Percentiles rank a stretch among this genome's conserved stretches.
phyloP scores from a whole-genome alignment of 352 stramenopile genomes.

The Peronospora belbahrii region DNA sequence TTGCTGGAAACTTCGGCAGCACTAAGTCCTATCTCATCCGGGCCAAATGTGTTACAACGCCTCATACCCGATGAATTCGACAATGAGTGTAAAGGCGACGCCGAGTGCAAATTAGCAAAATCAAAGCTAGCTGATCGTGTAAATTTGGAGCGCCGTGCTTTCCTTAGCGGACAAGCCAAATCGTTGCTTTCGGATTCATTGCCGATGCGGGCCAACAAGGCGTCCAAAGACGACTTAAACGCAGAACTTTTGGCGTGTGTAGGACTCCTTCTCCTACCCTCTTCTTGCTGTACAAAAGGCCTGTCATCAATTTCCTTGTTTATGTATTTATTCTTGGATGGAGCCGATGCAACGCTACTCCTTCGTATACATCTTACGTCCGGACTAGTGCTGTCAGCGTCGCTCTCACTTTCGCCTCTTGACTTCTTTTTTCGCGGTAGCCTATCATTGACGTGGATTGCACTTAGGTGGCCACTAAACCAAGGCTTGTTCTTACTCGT shows the following conservation, averaged over 20 bases:
- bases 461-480: conserved; percentile 63
- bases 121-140: conserved; percentile 68
- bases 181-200: conserved; percentile 1
- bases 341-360: conserved; percentile 15
- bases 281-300: conserved; percentile 2
- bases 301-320: conserved; percentile 23
- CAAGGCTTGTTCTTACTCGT: conserved; percentile 37
- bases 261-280: conserved; percentile 7
- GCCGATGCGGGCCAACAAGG: conserved; percentile 1
- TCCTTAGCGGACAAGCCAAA: conserved; percentile 3
- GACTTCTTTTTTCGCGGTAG: conserved; percentile 45
- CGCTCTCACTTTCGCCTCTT: conserved; percentile 21
- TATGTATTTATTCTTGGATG: conserved; percentile 14
- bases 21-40: conserved; percentile 8
- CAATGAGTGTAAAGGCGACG: conserved; percentile 18
- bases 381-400: conserved; percentile 18
- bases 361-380: conserved; percentile 15
- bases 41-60: conserved; percentile 22
- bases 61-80: conserved; percentile 15
- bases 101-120: conserved; percentile 41
- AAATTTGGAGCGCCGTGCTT: conserved; percentile 46
- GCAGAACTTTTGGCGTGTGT: conserved; percentile 1
- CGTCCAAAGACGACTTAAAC: conserved; percentile 2
- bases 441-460: conserved; percentile 62
- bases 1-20: conserved; percentile 10